Base-by-base conservation (phyloP, 2,329 filamentous ascomycete genomes). In the Colletotrichum theobromicola region DNA sequence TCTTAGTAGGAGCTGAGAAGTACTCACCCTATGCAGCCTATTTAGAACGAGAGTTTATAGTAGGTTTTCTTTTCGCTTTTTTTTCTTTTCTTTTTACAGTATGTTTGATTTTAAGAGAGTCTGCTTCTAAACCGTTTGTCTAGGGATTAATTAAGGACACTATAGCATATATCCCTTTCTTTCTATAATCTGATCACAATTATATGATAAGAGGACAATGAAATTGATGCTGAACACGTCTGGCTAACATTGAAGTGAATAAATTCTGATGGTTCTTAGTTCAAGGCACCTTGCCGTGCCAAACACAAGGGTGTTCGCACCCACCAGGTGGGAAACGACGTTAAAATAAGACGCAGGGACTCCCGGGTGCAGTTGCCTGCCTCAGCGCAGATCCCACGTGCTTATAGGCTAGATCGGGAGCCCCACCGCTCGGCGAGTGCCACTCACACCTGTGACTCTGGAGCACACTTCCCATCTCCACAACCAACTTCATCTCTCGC, bases 331-430 rank as follows among this genome's bases (percentile, higher is more conserved):
- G 61, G 66, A 61, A 50, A 15, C 55, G 66, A 46, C 55, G 66
- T 68, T 24, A 61, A 68, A 68, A 46, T 68, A 68, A 61, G 66
- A 46, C 26, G 55, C 66, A 61, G 55, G 66, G 26, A 10, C 37
- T 34, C 34, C 64, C 64, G 57, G 50, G 64, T 34, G 21, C 24
- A 12, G 64, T 28, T 67, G 34, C 64, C 50, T 58, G 64, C 46
- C n/a, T 55, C 63, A 50, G 46, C 28, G 64, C 64, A 68, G 66
- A 68, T 68, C 66, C 64, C 66, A 68, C 66, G 66, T 68, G 66
- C 66, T 57, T 32, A n/a, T 21, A 37, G 21, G 53, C 50, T 30
- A 34, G 34, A 58, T 50, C 42, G 42, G 24, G 42, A 32, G 66
- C 55, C 66, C 66, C 66, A 68, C 66, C 34, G 12, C 50, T 58